These are phyloP conservation scores for Zygoascus bituminiphila DNA, from an alignment of 805 yeast species.

Conservation along the genomic window DNA sequence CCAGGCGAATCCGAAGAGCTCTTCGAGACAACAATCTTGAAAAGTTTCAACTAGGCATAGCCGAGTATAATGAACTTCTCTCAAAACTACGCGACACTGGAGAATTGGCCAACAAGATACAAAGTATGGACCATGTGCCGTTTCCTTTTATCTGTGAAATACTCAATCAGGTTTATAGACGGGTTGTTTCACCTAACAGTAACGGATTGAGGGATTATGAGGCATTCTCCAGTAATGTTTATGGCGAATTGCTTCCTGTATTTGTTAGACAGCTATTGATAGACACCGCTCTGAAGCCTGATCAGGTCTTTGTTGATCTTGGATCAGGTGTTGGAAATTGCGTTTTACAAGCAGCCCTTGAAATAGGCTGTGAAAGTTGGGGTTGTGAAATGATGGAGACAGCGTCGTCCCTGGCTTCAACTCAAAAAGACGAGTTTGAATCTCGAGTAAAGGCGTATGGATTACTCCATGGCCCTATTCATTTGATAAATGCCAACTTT, in stretches of 20 bases:
- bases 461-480: conserved; percentile 45
- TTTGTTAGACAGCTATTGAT: conserved; percentile 61
- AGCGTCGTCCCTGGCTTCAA: conserved; percentile 59
- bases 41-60: conserved; percentile 29
- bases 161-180: conserved; percentile 60
- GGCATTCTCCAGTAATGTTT: conserved; percentile 84
- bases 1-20: conserved; percentile 25
- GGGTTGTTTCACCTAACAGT: conserved; percentile 72
- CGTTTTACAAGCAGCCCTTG: conserved; percentile 79
- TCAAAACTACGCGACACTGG: conserved; percentile 29
- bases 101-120: conserved; percentile 28
- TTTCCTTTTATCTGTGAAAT: conserved; percentile 50
- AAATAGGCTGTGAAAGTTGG: conserved; percentile 73
- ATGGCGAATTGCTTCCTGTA: conserved; percentile 80
- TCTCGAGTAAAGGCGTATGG: conserved; percentile 59
- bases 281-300: conserved; percentile 46
- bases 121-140: conserved; percentile 16
- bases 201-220: conserved; percentile 57
- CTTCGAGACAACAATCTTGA: conserved; percentile 24
- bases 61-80: conserved; percentile 39
- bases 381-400: conserved; percentile 88
- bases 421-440: conserved; percentile 51
- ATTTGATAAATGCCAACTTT: conserved; percentile 64
- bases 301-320: conserved; percentile 66
- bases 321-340: conserved; percentile 97